Evolutionary conservation across 768 basidiomycete genomes (phyloP), one percentile per base, ranked within the genome.

Genomic region (Boletellus ananiceps): DNA sequence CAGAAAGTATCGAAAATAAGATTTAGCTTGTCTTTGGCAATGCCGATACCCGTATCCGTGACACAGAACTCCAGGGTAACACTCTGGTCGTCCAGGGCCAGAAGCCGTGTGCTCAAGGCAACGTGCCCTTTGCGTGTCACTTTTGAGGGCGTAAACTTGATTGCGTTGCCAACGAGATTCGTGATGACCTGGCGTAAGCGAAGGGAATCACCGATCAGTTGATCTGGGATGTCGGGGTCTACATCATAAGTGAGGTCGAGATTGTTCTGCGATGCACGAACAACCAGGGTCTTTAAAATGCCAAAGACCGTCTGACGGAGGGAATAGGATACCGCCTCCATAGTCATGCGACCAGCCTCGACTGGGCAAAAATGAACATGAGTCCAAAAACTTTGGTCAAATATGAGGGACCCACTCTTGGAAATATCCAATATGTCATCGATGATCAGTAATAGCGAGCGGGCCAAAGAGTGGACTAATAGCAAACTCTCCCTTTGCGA

Each of bases 381-480:
- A 55, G 44, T 41, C 16, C 33, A 34, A n/a, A 36, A 27, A 18
- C 31, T 25, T 14, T n/a, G 12, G 27, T 41, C 36, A 49, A 23
- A n/a, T 15, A 4, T 38, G n/a, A 29, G 34, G 31, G 44, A 79
- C 91, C 48, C 58, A 96, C 94, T 98, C 81, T 99, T 99, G 15
- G 94, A 97, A 55, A 98, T 98, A 77, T 99, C 96, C 75, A 98
- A 79, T 58, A 99, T 98, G 68, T 98, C 96, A 67, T 99, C 95
- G 55, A 99, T 99, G 70, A 99, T 99, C 60, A 97, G 75, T 40
- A 99, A 74, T 51, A 99, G 75, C 11, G 90, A 93, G 49, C 92
- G 81, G 1, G 96, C 96, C 66, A 99, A 75, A 54, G 87, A 93
- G 65, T 97, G 94, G 8, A 99, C 96, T 32, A 98, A 83, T 59